A percentile compares a stretch with the other conserved stretches of the same genome.
Evolutionary conservation across 2,329 filamentous ascomycete species (phyloP).

Genomic region (Aspergillus tamarii): DNA sequence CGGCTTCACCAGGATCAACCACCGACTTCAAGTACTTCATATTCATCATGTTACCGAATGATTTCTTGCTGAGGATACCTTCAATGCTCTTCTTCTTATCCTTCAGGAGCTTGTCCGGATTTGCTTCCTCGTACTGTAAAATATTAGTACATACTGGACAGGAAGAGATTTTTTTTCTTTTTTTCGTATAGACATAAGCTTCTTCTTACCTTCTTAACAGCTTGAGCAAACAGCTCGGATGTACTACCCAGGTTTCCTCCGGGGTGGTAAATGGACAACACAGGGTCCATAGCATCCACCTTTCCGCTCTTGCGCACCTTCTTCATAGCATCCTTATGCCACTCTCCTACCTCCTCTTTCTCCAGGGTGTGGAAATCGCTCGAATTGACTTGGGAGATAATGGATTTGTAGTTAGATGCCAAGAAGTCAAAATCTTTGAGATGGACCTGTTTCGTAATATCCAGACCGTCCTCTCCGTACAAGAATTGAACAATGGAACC

Average conservation of each 20-base stretch:
- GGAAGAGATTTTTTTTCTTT: conserved; percentile 13
- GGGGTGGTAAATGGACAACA: conserved; percentile 72
- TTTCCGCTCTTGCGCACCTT: conserved; percentile 74
- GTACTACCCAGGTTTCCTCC: conserved; percentile 80
- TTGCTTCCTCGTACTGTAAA: conserved; percentile 73
- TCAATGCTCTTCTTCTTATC: conserved; percentile 58
- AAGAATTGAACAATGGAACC: conserved; percentile 92
- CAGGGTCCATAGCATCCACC: conserved; percentile 72
- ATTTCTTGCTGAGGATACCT: conserved; percentile 63
- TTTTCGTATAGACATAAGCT: conserved; percentile 18
- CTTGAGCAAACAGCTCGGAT: conserved; percentile 80
- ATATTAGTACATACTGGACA: background rate
- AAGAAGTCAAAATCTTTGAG: conserved; percentile 88
- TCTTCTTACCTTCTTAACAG: conserved; percentile 61
- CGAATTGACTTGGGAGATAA: conserved; percentile 74
- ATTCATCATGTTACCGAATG: conserved; percentile 80
- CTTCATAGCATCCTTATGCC: conserved; percentile 72
- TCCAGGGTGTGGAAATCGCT: conserved; percentile 59
- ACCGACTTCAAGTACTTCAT: conserved; percentile 92
- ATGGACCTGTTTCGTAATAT: conserved; percentile 92
- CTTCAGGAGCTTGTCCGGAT: conserved; percentile 63
- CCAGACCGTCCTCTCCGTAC: conserved; percentile 94
- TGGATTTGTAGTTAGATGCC: conserved; percentile 79
- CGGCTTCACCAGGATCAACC: conserved; percentile 92
- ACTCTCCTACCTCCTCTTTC: conserved; percentile 66